phyloP scores from a whole-genome alignment of 2,329 filamentous ascomycete species.

The Neofusicoccum parvum region DNA sequence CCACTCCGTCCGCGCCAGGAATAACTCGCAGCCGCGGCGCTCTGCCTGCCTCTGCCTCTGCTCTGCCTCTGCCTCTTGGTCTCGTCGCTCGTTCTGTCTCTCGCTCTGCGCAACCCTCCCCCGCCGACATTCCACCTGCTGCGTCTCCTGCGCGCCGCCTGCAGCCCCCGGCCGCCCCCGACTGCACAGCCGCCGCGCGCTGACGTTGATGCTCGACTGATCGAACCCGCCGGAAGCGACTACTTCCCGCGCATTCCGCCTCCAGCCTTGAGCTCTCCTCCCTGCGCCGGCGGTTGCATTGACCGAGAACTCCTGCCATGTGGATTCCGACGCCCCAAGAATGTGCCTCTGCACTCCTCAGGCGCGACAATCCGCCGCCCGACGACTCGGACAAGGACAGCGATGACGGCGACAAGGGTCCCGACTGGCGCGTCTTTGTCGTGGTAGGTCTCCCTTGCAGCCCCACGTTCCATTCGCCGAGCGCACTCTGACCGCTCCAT shows the following conservation, averaged over 20 bases:
- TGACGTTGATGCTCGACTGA: slow-evolving; percentile 21
- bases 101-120: not conserved
- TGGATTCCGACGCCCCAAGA: slow-evolving; percentile 9
- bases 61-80: not conserved
- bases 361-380: slow-evolving; percentile 1
- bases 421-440: slow-evolving; percentile 17
- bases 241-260: slow-evolving; percentile 20
- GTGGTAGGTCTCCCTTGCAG: slow-evolving; percentile 17
- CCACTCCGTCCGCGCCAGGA: slow-evolving; percentile 11
- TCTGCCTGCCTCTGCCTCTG: not conserved
- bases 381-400: not conserved
- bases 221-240: slow-evolving; percentile 14
- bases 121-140: not conserved
- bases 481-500: not conserved
- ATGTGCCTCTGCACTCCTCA: not conserved
- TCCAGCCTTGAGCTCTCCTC: slow-evolving; percentile 12
- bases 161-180: not conserved
- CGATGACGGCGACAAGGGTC: slow-evolving; percentile 8
- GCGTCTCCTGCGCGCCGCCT: not conserved
- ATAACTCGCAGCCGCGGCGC: slow-evolving; percentile 14
- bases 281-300: slow-evolving; percentile 10
- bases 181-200: slow-evolving; percentile 14
- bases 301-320: slow-evolving; percentile 1
- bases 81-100: slow-evolving; percentile 5
- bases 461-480: not conserved